Evolutionary conservation across 1,139 yeast genomes (phyloP), one percentile per base, ranked within the genome.

Genomic region (Yamadazyma diospyri): DNA sequence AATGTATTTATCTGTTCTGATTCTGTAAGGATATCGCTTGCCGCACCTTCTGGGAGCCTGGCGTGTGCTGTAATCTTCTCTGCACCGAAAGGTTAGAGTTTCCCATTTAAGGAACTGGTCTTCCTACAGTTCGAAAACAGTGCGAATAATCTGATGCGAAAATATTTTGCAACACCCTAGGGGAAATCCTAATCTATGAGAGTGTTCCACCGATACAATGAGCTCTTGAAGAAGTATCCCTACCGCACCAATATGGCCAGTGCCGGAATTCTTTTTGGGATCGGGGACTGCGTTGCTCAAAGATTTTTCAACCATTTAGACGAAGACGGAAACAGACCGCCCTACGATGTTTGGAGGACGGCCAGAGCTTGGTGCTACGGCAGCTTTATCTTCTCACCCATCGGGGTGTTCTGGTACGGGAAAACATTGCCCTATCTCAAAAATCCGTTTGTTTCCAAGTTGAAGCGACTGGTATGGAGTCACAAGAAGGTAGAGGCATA

Each of bases 201-300:
- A 14, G 18, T 18, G 6, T 62, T 73, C 47, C 60, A 54, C 26
- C 45, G 48, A 40, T 77, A 72, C 51, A 64, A 61, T 42, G 48
- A 42, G 24, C 54, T 70, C 29, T 60, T 78, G 28, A 57, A 57
- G 41, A 58, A 53, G 26, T 66, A 69, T 37, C 83, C 84, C 6
- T 72, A 66, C 49, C 47, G 66, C 17, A 74, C 81, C 37, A 78
- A 78, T 48, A 71, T 77, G 56, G 34, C 69, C 20, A 62, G 77
- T 33, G 73, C 81, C 1, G 81, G 82, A 6, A 40, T 76, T 17
- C 62, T 86, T 21, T 86, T 86, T 53, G 92, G 86, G 0, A 40
- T 74, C 2, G 96, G 96, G 3, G 96, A 87, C 50, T 56, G 64
- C 2, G 48, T 82, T 19, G 95, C 95, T 0, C 96, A 87, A 51